These are phyloP conservation scores for Yarrowia divulgata DNA, from an alignment of 805 yeast genomes.

Conservation along the genomic window DNA sequence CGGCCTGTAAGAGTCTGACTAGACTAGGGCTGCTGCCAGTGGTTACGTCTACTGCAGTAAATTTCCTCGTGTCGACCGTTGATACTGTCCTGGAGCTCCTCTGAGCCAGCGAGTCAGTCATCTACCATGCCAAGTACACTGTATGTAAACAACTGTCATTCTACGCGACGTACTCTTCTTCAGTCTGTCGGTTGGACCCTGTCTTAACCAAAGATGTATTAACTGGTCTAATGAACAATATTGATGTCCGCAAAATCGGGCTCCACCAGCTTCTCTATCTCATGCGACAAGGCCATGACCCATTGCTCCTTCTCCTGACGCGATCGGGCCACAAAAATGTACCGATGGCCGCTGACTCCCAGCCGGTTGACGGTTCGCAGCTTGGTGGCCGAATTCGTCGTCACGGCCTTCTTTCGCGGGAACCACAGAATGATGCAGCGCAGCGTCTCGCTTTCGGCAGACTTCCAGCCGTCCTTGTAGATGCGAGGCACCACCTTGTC, in stretches of 20 bases:
- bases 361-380: constrained; percentile 56
- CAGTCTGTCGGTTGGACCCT: too few species aligned
- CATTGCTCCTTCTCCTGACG: constrained; percentile 84
- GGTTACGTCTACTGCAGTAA: too few species aligned
- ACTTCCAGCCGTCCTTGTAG: constrained; percentile 83
- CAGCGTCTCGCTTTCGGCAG: constrained; percentile 75
- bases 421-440: constrained; percentile 88
- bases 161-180: too few species aligned
- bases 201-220: background rate
- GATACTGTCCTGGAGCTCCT: too few species aligned
- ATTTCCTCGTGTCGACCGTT: too few species aligned
- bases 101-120: too few species aligned
- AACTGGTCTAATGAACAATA: constrained; percentile 16
- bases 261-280: constrained; percentile 45
- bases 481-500: constrained; percentile 68
- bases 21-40: too few species aligned
- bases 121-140: too few species aligned
- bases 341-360: constrained; percentile 70
- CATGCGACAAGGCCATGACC: constrained; percentile 59
- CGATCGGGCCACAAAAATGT: constrained; percentile 82
- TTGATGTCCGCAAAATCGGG: constrained; percentile 43
- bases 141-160: too few species aligned
- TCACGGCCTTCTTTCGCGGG: constrained; percentile 61
- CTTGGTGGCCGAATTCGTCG: constrained; percentile 13
- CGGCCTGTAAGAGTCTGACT: too few species aligned